Base-by-base conservation (phyloP, 2,329 filamentous ascomycete genomes). In the Trichoderma koningiopsis region DNA sequence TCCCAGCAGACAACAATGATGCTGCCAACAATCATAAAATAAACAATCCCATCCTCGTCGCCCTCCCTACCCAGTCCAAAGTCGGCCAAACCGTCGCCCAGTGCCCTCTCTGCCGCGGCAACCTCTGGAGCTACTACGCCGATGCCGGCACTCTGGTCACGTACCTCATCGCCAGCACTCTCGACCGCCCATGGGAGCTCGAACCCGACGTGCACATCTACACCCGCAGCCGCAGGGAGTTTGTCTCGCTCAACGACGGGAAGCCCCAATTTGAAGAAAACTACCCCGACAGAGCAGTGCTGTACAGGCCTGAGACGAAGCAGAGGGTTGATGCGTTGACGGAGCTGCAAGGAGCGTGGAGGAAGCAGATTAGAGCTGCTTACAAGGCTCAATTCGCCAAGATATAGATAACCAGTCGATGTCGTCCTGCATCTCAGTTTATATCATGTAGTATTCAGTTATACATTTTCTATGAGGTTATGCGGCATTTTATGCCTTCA, bases 141-240 rank as follows among this genome's bases (percentile, higher is more conserved):
- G 77, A 77, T 47, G 71, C 70, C 14, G 77, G 78, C 2, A 72
- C 73, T 8, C 57, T 76, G 64, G 64, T 80, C 13, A 74, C 76
- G 19, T 84, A 80, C 71, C 72, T 86, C 11, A 79, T 81, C 49
- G 80, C 78, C 31, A 83, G 83, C 3, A 85, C 83, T 13, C 76
- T 86, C 59, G 83, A 84, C 73, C 72, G 73, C 16, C 75, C 79
- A 7, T 75, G 76, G 71, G 73, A 77, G 65, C 72, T 82, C 8
- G 76, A 77, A n/a, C 83, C 83, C 0, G 81, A 84, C 72, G 77
- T 81, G 24, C 83, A 86, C 74, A 82, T 84, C 62, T 86, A 76
- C 70, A 79, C 77, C 22, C 73, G 75, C 40, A 81, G 77, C 68
- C 83, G 81, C 68, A 71, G 76, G 70, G 71, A 73, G 14, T 85